Conservation (phyloP, 768 basidiomycete genomes). For the Leccinum boreale region DNA sequence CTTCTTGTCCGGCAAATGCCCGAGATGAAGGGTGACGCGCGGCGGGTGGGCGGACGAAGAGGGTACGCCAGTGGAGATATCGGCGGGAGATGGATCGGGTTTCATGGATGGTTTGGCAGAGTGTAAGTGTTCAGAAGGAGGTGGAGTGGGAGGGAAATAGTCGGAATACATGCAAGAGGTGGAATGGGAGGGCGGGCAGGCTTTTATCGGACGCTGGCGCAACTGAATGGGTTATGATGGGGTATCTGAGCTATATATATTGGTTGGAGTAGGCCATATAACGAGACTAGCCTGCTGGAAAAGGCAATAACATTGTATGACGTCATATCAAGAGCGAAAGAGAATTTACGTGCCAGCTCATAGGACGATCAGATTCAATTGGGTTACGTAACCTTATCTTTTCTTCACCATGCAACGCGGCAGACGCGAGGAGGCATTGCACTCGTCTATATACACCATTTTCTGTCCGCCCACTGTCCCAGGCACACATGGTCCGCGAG, state of each 20-base stretch:
- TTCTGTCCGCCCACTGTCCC: not conserved
- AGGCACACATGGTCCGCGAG: slow-evolving; percentile 17
- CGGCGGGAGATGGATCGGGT: not conserved
- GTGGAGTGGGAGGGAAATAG: slow-evolving; percentile 30
- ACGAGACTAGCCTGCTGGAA: slow-evolving; percentile 13
- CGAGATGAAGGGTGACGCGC: slow-evolving; percentile 68
- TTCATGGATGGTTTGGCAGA: slow-evolving; percentile 5
- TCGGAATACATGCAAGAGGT: slow-evolving; percentile 11
- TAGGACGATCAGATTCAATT: not conserved
- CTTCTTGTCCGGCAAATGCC: slow-evolving; percentile 71
- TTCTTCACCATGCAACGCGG: not conserved
- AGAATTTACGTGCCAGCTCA: not conserved
- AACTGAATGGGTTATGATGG: not conserved
- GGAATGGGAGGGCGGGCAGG: not conserved
- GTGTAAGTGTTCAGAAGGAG: slow-evolving; percentile 19
- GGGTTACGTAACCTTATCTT: slow-evolving; percentile 7
- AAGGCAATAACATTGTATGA: slow-evolving; percentile 30
- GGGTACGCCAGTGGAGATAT: slow-evolving; percentile 8
- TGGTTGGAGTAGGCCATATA: slow-evolving; percentile 13
- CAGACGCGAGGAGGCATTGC: not conserved
- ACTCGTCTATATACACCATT: not conserved
- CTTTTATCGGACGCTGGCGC: slow-evolving; percentile 7
- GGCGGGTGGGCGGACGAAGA: slow-evolving; percentile 40
- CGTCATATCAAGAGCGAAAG: slow-evolving; percentile 17
- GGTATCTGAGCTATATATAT: slow-evolving; percentile 18